Percentiles rank a stretch among this genome's conserved stretches.
phyloP scores from a whole-genome alignment of 257 asterid genomes.

The Solanum habrochaites region DNA sequence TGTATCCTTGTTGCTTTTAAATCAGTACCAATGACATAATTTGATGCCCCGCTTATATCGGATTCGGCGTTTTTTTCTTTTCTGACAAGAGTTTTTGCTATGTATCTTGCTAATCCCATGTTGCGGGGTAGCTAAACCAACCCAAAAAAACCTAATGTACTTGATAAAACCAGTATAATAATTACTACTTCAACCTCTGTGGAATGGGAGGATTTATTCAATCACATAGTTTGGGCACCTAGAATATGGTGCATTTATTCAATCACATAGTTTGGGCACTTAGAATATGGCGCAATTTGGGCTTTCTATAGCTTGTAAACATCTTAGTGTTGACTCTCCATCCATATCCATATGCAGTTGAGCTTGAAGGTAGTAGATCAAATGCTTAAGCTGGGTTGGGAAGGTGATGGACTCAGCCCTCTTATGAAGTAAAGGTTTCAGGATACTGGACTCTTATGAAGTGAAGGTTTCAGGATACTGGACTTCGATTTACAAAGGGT shows the following conservation, averaged over 20 bases:
- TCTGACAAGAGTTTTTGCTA: neutral
- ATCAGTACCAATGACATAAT: neutral
- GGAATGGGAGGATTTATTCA: neutral
- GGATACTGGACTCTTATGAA: neutral
- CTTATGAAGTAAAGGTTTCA: conserved; percentile 16
- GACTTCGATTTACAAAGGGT: neutral
- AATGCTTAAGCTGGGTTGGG: conserved; percentile 98
- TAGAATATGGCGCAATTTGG: neutral
- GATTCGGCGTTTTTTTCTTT: neutral
- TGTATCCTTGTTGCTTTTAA: neutral
- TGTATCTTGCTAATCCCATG: neutral
- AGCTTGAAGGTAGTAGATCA: conserved; percentile 98
- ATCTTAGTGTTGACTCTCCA: neutral
- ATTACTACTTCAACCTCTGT: neutral
- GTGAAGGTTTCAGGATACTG: conserved; percentile 17
- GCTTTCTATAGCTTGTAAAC: neutral
- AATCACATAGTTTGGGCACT: neutral
- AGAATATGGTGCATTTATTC: neutral
- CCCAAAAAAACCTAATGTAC: neutral
- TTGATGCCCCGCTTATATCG: neutral
- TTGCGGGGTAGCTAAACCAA: too few species aligned
- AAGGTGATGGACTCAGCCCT: conserved; percentile 86
- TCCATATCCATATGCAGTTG: conserved; percentile 42
- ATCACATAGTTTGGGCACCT: neutral
- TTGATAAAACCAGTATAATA: neutral